Percentiles rank a stretch among this genome's conserved stretches.
Conservation (phyloP, 2,329 filamentous ascomycete species). For the Cytospora leucostoma region DNA sequence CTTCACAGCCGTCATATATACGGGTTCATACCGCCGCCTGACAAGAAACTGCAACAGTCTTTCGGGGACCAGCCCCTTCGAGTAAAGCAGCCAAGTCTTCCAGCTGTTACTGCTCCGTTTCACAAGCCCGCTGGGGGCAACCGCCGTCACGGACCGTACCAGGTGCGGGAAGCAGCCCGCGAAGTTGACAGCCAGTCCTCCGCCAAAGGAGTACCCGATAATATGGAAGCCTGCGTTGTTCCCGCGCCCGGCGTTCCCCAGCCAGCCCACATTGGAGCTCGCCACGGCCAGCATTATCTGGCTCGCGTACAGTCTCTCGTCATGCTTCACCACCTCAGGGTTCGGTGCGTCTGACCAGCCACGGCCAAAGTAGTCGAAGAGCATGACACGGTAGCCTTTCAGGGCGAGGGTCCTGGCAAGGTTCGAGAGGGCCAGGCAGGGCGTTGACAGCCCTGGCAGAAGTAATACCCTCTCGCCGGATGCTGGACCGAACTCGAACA, state of each 20-base stretch:
- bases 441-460: slow-evolving; percentile 82
- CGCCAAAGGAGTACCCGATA: slow-evolving; percentile 80
- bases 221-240: slow-evolving; percentile 57
- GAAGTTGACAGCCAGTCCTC: slow-evolving; percentile 75
- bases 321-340: slow-evolving; percentile 67
- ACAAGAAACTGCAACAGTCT: slow-evolving; percentile 57
- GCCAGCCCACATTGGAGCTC: slow-evolving; percentile 71
- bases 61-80: slow-evolving; percentile 60
- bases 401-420: slow-evolving; percentile 67
- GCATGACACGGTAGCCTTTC: slow-evolving; percentile 74
- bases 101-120: slow-evolving; percentile 34
- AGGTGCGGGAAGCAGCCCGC: slow-evolving; percentile 71
- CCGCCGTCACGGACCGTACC: slow-evolving; percentile 69
- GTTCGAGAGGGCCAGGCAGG: slow-evolving; percentile 70
- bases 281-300: slow-evolving; percentile 71
- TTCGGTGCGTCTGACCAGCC: slow-evolving; percentile 67
- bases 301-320: slow-evolving; percentile 70
- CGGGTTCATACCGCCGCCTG: slow-evolving; percentile 49
- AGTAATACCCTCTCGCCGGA: slow-evolving; percentile 73
- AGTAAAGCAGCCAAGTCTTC: slow-evolving; percentile 64
- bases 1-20: slow-evolving; percentile 39
- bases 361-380: slow-evolving; percentile 73
- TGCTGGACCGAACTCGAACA: slow-evolving; percentile 81
- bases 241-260: slow-evolving; percentile 40
- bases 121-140: slow-evolving; percentile 79